Evolutionary conservation across 129 eudicot genomes (phyloP), one percentile per base, ranked within the genome.

Genomic region (Lactuca sativa): DNA sequence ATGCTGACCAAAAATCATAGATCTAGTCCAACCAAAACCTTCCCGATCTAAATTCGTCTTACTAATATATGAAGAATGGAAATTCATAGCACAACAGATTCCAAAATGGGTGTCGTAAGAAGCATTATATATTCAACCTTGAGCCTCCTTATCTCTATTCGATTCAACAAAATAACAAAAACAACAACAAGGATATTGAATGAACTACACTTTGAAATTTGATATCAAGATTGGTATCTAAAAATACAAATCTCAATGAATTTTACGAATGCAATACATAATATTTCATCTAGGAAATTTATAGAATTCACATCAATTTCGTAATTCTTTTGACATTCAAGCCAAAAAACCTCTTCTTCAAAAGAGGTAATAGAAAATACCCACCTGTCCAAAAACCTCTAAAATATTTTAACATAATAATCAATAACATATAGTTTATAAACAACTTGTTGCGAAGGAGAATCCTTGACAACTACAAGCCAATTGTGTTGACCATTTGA

Each of bases 51-150:
- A 18, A 0, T 18, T 18, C 21, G 21, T 18, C 21, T 1, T 18
- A 18, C 21, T 18, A 1, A 18, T 18, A 18, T 18, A 18, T 18
- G 1, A 25, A 25, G 30, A 25, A 25, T 25, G 30, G 30, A 25
- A 25, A 25, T 88, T 96, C 66, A 92, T 49, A 33, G 82, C 82
- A 60, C 96, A 92, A 70, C 91, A 88, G 74, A 92, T 88, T 16
- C 95, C 87, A 57, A 86, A 92, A 67, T 79, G 82, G 37, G 80
- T 61, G 73, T 79, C 76, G 56, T 69, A 80, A 59, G 89, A 92
- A 76, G 89, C 96, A 74, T 88, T 80, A 75, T 92, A 92, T 72
- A 92, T 86, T 77, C 91, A 82, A 85, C 73, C 82, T 72, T 86
- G 89, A 56, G 97, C 95, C 43, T 84, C 91, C 66, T 80, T 77